Base-by-base conservation (phyloP, 495 filamentous ascomycete genomes). In the Pyrenula massariospora region DNA sequence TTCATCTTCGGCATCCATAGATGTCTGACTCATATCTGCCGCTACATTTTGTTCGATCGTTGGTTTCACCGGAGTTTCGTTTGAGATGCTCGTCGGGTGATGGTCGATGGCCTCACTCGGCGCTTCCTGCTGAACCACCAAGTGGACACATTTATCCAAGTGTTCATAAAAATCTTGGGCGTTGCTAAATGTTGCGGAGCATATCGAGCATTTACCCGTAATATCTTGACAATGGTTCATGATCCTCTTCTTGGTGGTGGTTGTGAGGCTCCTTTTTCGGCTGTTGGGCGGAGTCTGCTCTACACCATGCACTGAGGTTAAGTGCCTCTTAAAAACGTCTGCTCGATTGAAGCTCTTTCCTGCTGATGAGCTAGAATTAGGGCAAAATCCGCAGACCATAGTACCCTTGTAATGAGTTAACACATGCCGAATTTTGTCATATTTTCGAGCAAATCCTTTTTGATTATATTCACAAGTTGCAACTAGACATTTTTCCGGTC, bases 111-210 rank as follows among this genome's bases (percentile, higher is more conserved):
- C 88, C 73, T 96, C 94, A 56, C 88, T 88, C 3, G 94, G 94
- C 65, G 97, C 93, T 66, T 94, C 89, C 71, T 96, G 91, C 67
- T 97, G 94, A 42, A 99, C 94, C 55, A 96, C 91, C 63, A 90
- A 88, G 56, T 96, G 80, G 55, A 99, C 94, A 70, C 93, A 99
- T 77, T 99, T 94, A 67, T 99, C 93, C 62, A 99, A 72, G 80
- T 99, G 93, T 77, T 99, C 93, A 69, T 97, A 97, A 71, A 97
- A 96, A 68, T 97, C 91, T 65, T 99, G 93, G 20, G 93, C 91
- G 63, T 87, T 96, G 70, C 79, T 83, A 73, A 99, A 99, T 19
- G 86, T 96, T 31, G 80, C 79, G 20, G 87, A 87, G 70, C 93
- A 99, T 24, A 92, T 99, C 12, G 91, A 95, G 70, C 93, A 99